Conservation (phyloP, 306 rosid species). For the Glycine tomentella region DNA sequence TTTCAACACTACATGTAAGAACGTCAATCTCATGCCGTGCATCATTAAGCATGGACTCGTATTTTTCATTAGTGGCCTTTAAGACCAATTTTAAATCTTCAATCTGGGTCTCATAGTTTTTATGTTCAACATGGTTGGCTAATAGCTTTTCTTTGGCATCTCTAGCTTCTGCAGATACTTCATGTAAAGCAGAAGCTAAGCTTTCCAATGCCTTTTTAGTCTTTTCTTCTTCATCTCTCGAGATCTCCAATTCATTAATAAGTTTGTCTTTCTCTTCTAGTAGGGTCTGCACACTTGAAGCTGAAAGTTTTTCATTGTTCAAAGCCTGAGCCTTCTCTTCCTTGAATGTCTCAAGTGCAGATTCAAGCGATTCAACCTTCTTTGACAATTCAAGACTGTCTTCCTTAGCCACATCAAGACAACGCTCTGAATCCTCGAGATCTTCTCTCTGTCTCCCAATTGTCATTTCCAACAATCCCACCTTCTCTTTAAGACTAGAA, state of each 20-base stretch:
- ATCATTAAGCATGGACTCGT: slow-evolving; percentile 72
- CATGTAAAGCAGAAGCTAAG: slow-evolving; percentile 94
- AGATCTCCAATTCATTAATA: slow-evolving; percentile 71
- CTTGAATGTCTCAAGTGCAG: slow-evolving; percentile 66
- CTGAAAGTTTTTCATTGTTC: slow-evolving; percentile 78
- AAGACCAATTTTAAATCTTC: slow-evolving; percentile 72
- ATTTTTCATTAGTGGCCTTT: slow-evolving; percentile 78
- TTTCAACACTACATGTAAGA: slow-evolving; percentile 61
- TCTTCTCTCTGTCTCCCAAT: slow-evolving; percentile 73
- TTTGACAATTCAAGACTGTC: slow-evolving; percentile 68
- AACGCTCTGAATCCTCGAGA: slow-evolving; percentile 71
- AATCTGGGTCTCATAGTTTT: slow-evolving; percentile 62
- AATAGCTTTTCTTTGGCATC: slow-evolving; percentile 83
- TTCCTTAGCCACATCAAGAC: slow-evolving; percentile 63
- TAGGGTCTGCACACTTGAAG: slow-evolving; percentile 76
- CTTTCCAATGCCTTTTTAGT: slow-evolving; percentile 94
- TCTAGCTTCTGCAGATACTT: slow-evolving; percentile 86
- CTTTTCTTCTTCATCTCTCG: slow-evolving; percentile 87
- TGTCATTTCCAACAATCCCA: slow-evolving; percentile 81
- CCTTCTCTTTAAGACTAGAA: slow-evolving; percentile 74
- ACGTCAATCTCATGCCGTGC: slow-evolving; percentile 70
- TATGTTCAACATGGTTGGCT: slow-evolving; percentile 57
- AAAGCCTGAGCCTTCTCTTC: slow-evolving; percentile 85
- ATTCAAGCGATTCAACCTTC: slow-evolving; percentile 60
- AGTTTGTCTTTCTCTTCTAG: slow-evolving; percentile 85